These are phyloP conservation scores for Podaxis sp. DNA, from an alignment of 768 basidiomycete species.

Conservation along the genomic window DNA sequence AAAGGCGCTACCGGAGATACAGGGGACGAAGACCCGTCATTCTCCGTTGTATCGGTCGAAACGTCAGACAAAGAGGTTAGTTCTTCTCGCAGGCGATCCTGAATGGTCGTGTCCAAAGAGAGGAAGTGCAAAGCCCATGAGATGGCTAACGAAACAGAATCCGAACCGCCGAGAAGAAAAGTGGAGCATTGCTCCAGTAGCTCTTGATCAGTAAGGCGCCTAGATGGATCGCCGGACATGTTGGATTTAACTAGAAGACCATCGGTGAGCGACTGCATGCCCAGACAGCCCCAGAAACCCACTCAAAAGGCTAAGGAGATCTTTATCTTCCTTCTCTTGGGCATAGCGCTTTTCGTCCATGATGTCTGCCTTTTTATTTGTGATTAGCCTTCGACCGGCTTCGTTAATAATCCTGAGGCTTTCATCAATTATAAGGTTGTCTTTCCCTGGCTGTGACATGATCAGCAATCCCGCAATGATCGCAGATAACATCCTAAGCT, in stretches of 20 bases:
- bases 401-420: conserved; percentile 37
- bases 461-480: neutral
- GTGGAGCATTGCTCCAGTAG: conserved; percentile 65
- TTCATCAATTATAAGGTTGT: conserved; percentile 34
- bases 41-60: neutral
- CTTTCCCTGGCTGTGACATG: conserved; percentile 38
- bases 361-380: conserved; percentile 37
- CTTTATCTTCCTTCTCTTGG: conserved; percentile 31
- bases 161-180: conserved; percentile 63
- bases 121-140: conserved; percentile 60
- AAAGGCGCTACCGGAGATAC: neutral
- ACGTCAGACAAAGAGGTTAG: conserved; percentile 20
- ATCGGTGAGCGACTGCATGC: neutral
- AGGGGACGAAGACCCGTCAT: neutral
- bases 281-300: conserved; percentile 18
- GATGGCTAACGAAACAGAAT: conserved; percentile 54
- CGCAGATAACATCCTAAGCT: conserved; percentile 15
- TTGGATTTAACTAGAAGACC: conserved; percentile 56
- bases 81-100: conserved; percentile 56
- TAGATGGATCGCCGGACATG: conserved; percentile 40
- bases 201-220: conserved; percentile 56
- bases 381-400: conserved; percentile 41
- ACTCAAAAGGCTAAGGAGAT: conserved; percentile 51
- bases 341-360: conserved; percentile 27
- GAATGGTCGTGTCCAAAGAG: conserved; percentile 50